Evolutionary conservation across 148 eudicot species (phyloP).

Genomic region (Silene uniflora): DNA sequence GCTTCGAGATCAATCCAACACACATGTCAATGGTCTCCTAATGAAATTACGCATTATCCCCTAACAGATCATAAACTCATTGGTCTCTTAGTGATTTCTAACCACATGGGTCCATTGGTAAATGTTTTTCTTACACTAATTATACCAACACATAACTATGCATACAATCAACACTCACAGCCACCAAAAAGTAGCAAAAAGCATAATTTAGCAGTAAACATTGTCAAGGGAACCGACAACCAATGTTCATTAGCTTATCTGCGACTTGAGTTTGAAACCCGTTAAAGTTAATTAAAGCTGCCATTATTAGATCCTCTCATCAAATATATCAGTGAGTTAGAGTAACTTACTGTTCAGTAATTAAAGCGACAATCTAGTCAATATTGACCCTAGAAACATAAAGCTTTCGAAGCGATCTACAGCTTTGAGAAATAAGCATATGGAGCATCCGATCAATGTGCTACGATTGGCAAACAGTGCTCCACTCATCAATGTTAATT

Average conservation of each 20-base stretch:
- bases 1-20: slow-evolving; percentile 15
- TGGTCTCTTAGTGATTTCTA: slow-evolving; percentile 5
- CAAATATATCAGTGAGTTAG: not conserved
- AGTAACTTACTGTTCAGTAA: slow-evolving; percentile 52
- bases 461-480: slow-evolving; percentile 34
- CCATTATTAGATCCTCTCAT: too few relatives aligned
- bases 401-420: slow-evolving; percentile 49
- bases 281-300: too few relatives aligned
- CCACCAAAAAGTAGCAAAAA: slow-evolving; percentile 4
- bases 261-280: too few relatives aligned
- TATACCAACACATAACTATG: not conserved
- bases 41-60: not conserved
- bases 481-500: slow-evolving; percentile 54
- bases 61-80: slow-evolving; percentile 18
- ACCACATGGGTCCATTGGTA: slow-evolving; percentile 18
- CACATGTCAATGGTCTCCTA: slow-evolving; percentile 19
- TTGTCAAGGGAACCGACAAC: not conserved
- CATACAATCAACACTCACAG: slow-evolving; percentile 7
- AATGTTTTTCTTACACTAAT: too few relatives aligned
- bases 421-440: slow-evolving; percentile 42
- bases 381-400: slow-evolving; percentile 47
- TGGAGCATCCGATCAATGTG: slow-evolving; percentile 53
- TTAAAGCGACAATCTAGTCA: slow-evolving; percentile 50
- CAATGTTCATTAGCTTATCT: too few relatives aligned
- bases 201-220: not conserved